Conservation (phyloP, 2,329 filamentous ascomycete species). For the Xylaria sp. region DNA sequence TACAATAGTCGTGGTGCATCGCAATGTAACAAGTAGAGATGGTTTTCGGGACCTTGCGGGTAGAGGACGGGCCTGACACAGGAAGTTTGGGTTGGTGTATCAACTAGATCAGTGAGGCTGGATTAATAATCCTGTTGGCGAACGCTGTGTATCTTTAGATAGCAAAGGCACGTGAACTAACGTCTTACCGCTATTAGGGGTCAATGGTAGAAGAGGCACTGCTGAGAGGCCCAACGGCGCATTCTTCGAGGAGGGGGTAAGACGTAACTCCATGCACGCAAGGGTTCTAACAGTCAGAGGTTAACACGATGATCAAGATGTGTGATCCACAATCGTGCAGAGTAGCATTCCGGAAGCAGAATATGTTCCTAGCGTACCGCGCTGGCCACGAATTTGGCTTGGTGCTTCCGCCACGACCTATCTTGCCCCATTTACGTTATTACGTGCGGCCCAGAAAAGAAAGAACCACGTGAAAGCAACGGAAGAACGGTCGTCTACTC, state of each 20-base stretch:
- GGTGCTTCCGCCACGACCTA: neutral
- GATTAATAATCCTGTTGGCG: neutral
- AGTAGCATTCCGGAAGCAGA: slow-evolving; percentile 3
- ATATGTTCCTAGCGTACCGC: neutral
- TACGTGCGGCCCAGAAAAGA: neutral
- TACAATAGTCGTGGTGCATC: neutral
- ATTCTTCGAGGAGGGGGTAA: slow-evolving; percentile 13
- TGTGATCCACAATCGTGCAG: neutral
- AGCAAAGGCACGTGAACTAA: neutral
- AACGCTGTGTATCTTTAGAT: neutral
- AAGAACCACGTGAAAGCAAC: neutral
- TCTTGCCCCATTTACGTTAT: neutral
- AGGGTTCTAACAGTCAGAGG: slow-evolving; percentile 9
- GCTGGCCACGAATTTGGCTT: neutral
- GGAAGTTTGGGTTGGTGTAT: neutral
- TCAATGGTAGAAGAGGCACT: neutral
- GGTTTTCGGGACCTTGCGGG: neutral
- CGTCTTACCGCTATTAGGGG: neutral
- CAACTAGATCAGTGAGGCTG: neutral
- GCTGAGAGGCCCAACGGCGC: slow-evolving; percentile 20
- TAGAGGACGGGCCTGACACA: neutral
- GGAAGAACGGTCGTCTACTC: neutral
- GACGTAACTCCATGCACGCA: slow-evolving; percentile 11
- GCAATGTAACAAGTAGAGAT: neutral
- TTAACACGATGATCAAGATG: neutral